Percentiles rank a stretch among this genome's conserved stretches.
These are phyloP conservation scores for Lactarius hengduanensis DNA, from an alignment of 768 basidiomycete species.

Conservation along the genomic window DNA sequence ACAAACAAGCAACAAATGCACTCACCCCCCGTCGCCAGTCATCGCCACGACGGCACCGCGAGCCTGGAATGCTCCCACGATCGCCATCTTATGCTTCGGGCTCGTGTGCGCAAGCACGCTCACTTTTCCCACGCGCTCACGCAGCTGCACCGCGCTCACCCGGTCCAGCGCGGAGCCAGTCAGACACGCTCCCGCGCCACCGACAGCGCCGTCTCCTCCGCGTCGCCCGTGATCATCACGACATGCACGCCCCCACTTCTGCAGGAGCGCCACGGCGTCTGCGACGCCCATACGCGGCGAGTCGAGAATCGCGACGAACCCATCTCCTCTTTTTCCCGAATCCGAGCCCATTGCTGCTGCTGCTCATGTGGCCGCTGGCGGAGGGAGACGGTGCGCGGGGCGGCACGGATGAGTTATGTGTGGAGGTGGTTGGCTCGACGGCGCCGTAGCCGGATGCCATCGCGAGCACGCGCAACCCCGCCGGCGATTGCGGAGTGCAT, in stretches of 20 bases:
- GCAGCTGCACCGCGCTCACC: no score
- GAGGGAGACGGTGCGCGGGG: slow-evolving; percentile 32
- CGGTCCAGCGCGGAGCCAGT: no score
- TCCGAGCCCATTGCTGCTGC: not conserved
- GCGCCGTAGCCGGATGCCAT: slow-evolving; percentile 86
- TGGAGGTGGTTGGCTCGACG: slow-evolving; percentile 39
- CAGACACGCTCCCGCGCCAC: slow-evolving; percentile 55
- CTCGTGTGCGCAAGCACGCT: no score
- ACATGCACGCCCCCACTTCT: slow-evolving; percentile 85
- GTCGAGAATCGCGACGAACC: slow-evolving; percentile 94
- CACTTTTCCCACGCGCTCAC: no score
- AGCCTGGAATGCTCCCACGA: slow-evolving; percentile 86
- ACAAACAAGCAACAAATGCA: slow-evolving; percentile 4
- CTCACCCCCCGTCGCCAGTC: slow-evolving; percentile 80
- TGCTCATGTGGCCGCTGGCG: slow-evolving; percentile 27
- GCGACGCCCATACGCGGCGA: slow-evolving; percentile 93
- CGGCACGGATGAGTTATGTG: slow-evolving; percentile 24
- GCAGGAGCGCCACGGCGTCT: slow-evolving; percentile 78
- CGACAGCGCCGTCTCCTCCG: slow-evolving; percentile 84
- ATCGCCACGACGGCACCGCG: slow-evolving; percentile 91
- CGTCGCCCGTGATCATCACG: slow-evolving; percentile 98
- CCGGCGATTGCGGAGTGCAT: slow-evolving; percentile 65
- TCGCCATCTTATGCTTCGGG: slow-evolving; percentile 34
- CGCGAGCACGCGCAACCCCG: slow-evolving; percentile 83
- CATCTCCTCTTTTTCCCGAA: slow-evolving; percentile 41